These are phyloP conservation scores for Neocatenulostroma microsporum DNA, from an alignment of 2,329 filamentous ascomycete species.

Conservation along the genomic window DNA sequence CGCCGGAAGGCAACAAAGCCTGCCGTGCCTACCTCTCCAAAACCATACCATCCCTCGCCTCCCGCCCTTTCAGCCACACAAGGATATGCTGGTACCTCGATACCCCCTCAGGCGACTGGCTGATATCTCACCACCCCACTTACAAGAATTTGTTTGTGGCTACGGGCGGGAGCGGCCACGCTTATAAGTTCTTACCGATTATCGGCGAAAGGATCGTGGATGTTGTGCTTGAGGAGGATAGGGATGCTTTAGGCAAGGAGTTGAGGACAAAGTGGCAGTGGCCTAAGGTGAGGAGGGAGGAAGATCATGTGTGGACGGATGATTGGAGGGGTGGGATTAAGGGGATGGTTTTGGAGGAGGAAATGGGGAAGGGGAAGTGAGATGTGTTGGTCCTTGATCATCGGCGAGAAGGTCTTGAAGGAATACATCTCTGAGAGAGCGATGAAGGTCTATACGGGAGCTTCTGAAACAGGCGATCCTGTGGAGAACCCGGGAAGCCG, in stretches of 20 bases:
- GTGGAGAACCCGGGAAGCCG: too few species aligned
- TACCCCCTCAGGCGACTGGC: conserved; percentile 48
- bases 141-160: conserved; percentile 50
- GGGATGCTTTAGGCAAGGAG: conserved; percentile 33
- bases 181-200: conserved; percentile 54
- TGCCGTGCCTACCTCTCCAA: conserved; percentile 55
- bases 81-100: conserved; percentile 53
- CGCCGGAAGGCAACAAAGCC: conserved; percentile 53
- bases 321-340: conserved; percentile 33
- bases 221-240: conserved; percentile 38
- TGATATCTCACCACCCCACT: conserved; percentile 46
- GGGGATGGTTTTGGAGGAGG: conserved; percentile 30
- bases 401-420: too few species aligned
- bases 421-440: too few species aligned
- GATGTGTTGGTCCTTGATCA: background rate
- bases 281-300: conserved; percentile 31
- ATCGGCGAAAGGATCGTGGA: conserved; percentile 50
- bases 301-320: conserved; percentile 30
- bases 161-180: conserved; percentile 55
- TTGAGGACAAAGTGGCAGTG: conserved; percentile 58
- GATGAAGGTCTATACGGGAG: too few species aligned
- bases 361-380: conserved; percentile 22
- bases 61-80: conserved; percentile 39
- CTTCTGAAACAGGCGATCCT: too few species aligned
- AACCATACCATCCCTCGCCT: conserved; percentile 37